These are phyloP conservation scores for Ilyonectria mors-panacis DNA, from an alignment of 2,329 filamentous ascomycete genomes.

Conservation along the genomic window DNA sequence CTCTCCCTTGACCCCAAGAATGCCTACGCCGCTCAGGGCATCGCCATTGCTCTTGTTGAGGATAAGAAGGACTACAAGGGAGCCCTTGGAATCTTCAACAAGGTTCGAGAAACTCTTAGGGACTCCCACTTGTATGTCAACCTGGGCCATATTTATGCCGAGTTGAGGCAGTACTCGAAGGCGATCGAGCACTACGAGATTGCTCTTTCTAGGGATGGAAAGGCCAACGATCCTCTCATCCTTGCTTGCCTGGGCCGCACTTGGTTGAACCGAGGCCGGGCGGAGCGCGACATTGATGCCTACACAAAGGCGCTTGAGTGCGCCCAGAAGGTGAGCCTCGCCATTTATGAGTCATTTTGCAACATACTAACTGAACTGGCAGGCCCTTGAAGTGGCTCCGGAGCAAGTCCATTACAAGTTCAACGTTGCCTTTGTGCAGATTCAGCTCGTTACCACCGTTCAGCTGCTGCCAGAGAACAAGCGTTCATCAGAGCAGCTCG, in stretches of 20 bases:
- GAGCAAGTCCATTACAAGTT: conserved; percentile 95
- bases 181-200: conserved; percentile 96
- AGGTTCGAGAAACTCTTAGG: conserved; percentile 90
- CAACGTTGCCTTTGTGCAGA: conserved; percentile 98
- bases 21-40: conserved; percentile 94
- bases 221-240: conserved; percentile 80
- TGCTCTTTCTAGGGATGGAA: conserved; percentile 84
- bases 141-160: conserved; percentile 91
- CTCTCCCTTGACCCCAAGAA: conserved; percentile 95
- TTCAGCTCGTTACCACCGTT: conserved; percentile 89
- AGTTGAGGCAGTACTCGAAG: conserved; percentile 90
- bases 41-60: conserved; percentile 94
- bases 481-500: conserved; percentile 83
- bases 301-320: conserved; percentile 72
- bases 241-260: conserved; percentile 89
- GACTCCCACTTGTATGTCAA: conserved; percentile 93
- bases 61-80: conserved; percentile 91
- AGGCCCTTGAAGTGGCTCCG: conserved; percentile 83
- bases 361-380: conserved; percentile 30
- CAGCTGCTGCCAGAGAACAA: conserved; percentile 82
- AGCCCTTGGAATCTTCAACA: conserved; percentile 89
- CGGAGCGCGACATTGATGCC: conserved; percentile 70
- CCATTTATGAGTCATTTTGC: neutral
- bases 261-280: conserved; percentile 85
- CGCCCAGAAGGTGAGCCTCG: conserved; percentile 70